Evolutionary conservation across 306 rosid genomes (phyloP).

Genomic region (Castanea sativa): DNA sequence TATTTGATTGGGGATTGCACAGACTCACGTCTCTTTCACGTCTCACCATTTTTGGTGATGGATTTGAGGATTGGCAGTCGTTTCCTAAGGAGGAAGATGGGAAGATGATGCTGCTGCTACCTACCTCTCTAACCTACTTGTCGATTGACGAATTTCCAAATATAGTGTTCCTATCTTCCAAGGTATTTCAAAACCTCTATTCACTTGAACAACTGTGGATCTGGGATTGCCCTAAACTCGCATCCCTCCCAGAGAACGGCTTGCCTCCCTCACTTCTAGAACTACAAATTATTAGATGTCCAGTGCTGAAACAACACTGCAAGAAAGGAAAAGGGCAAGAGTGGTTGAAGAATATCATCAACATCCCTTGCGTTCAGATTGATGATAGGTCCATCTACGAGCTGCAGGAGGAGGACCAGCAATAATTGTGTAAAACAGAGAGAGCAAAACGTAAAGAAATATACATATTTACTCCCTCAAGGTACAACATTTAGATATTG

Average conservation of each 20-base stretch:
- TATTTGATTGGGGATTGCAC: constrained; percentile 14
- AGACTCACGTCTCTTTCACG: constrained; percentile 18
- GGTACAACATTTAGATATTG: too few species aligned
- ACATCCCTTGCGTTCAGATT: neutral
- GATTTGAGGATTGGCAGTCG: neutral
- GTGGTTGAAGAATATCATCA: constrained; percentile 1
- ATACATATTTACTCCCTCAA: too few species aligned
- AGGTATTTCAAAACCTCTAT: constrained; percentile 21
- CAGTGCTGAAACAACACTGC: neutral
- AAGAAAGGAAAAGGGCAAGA: neutral
- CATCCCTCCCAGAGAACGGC: neutral
- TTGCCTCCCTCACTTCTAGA: neutral
- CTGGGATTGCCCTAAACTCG: neutral
- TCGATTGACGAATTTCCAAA: neutral
- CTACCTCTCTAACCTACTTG: constrained; percentile 2
- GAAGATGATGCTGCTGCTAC: constrained; percentile 2
- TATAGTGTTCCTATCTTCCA: neutral
- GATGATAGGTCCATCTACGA: too few species aligned
- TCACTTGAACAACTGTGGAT: neutral
- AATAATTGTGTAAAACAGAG: too few species aligned
- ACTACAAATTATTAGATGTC: rapidly evolving
- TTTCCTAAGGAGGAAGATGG: neutral
- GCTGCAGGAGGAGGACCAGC: too few species aligned
- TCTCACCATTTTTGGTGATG: neutral
- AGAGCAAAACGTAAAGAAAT: too few species aligned